These are phyloP conservation scores for Golovinomyces cichoracearum DNA, from an alignment of 2,329 filamentous ascomycete genomes.

Conservation along the genomic window DNA sequence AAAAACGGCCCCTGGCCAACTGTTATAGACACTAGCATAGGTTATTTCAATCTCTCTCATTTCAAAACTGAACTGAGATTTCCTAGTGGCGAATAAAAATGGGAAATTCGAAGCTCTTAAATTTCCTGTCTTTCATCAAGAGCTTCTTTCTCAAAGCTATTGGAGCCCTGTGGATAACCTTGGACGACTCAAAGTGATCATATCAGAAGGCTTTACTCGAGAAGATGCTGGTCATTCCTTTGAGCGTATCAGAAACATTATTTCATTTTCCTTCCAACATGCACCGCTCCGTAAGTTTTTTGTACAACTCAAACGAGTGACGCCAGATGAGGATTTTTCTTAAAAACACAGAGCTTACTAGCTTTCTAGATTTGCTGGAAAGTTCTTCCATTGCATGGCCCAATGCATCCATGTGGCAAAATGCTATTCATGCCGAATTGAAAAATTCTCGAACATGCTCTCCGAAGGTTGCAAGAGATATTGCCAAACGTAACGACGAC, in stretches of 20 bases:
- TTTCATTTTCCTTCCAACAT: constrained; percentile 65
- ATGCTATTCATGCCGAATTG: constrained; percentile 18
- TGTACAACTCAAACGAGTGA: neutral
- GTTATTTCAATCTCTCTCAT: constrained; percentile 16
- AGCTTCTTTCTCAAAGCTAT: constrained; percentile 39
- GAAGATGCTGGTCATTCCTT: constrained; percentile 26
- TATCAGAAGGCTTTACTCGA: constrained; percentile 45
- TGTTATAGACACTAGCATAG: constrained; percentile 19
- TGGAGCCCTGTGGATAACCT: constrained; percentile 48
- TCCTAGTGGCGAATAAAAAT: constrained; percentile 13
- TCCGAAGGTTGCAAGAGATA: constrained; percentile 16
- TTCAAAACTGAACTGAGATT: neutral
- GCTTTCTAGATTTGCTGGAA: constrained; percentile 39
- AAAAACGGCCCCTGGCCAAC: constrained; percentile 25
- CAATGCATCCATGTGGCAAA: constrained; percentile 42
- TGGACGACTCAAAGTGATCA: constrained; percentile 49
- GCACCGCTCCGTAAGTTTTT: constrained; percentile 39
- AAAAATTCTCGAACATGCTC: constrained; percentile 11
- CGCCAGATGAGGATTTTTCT: neutral
- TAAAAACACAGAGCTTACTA: neutral
- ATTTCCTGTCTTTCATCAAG: constrained; percentile 47
- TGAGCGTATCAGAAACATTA: constrained; percentile 43
- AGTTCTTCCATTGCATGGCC: constrained; percentile 55
- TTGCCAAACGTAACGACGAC: constrained; percentile 32
- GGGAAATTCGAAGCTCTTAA: constrained; percentile 34